Base-by-base conservation (phyloP, 2,329 filamentous ascomycete genomes). In the Colletotrichum noveboracense region DNA sequence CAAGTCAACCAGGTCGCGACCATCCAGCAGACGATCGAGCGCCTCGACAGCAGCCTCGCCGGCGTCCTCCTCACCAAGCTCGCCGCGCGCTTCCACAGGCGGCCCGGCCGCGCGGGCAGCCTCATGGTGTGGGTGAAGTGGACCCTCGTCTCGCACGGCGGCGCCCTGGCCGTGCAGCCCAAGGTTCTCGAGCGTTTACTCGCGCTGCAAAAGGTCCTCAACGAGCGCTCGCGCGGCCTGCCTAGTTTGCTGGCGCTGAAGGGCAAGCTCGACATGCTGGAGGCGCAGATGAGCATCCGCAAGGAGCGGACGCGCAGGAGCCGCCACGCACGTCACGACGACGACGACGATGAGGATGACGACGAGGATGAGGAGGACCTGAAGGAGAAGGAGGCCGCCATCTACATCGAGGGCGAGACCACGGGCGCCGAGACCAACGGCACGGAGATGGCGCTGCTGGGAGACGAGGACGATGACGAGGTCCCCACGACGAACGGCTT, bases 91-190 rank as follows among this genome's bases (percentile, higher is more conserved):
- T 91, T 99, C 83, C 94, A 98, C 85, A 92, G 94, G 78, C 92
- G 95, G 60, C 97, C 97, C 2, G 97, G 96, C 5, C 92, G 97
- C 70, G 96, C 97, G 16, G 96, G 96, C 67, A 95, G 93, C 81
- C 91, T 99, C 36, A 96, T 98, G 90, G 92, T 94, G 18, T 99
- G 97, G 96, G 94, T 98, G 58, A 96, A 98, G 85, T 98, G 96
- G 95, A 96, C 95, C 2, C 91, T 98, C 70, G 92, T 98, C 38
- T 93, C 95, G 3, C 97, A 99, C 82, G 97, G 97, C 78, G 97
- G 96, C 78, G 96, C 96, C 69, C 89, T 99, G 66, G 95, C 96
- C 13, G 94, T 94, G 36, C 95, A 98, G 83, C 92, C 94, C n/a
- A 94, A 96, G 78, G 89, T 98, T 48, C 90, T 97, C 79, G 93